Base-by-base conservation (phyloP, 2,329 filamentous ascomycete species). In the Diaporthe caulivora region DNA sequence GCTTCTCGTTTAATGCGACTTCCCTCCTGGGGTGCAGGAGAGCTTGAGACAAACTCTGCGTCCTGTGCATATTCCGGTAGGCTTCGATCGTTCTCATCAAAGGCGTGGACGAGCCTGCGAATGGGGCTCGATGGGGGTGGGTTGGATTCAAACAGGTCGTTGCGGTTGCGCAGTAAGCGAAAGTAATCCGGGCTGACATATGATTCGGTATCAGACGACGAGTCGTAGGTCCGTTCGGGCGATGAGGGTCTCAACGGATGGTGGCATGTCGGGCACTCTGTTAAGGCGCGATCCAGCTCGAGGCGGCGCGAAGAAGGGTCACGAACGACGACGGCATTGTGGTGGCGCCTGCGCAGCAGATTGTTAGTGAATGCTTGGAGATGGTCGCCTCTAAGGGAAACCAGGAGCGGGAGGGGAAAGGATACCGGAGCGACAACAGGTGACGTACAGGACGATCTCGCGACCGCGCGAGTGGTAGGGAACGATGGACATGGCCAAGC, bases 131-230 rank as follows among this genome's bases (percentile, higher is more conserved):
- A 83, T 0, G 88, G 86, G 21, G 83, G 80, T 76, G 80, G 86
- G 78, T 82, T 84, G 76, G 80, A 82, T 74, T 78, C 86, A 80
- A 83, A 87, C 82, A 82, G 86, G 82, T 80, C 71, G 77, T 85
- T 80, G 78, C 84, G 77, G 79, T 87, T 82, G 83, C 91, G 93
- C 53, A 99, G 91, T 93, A 98, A 95, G 79, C 94, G 94, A 83
- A 99, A 99, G 86, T 99, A 99, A 68, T 95, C 91, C 2, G 95
- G 95, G 79, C 95, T 93, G 78, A 98, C 93, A 80, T 95, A 98
- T 72, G 92, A 89, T 64, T 93, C 88, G 77, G 82, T 82, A 44
- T 84, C 84, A 67, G 82, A 80, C 42, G 83, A 78, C 54, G 79
- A 82, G 70, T 89, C 89, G 80, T 85, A 90, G 75, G 85, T 81